Evolutionary conservation across 1,139 yeast species (phyloP).

Genomic region (Yamadazyma dushanensis): DNA sequence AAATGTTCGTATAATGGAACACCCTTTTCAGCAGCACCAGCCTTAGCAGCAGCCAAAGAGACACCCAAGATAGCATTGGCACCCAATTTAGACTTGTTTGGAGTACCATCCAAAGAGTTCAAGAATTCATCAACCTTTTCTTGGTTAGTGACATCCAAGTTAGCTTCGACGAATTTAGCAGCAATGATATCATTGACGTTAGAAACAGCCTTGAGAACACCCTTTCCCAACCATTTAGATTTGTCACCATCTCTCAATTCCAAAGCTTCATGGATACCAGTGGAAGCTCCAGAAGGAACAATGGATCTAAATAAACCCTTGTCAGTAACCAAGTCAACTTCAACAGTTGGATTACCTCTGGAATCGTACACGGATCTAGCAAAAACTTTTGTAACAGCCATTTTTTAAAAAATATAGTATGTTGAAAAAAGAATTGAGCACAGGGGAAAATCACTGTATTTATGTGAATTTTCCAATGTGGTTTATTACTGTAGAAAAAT

Average conservation of each 20-base stretch:
- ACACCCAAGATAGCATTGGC: constrained; percentile 97
- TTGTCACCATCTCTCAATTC: constrained; percentile 96
- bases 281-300: constrained; percentile 97
- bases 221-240: constrained; percentile 94
- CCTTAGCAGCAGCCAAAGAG: constrained; percentile 89
- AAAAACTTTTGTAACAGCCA: constrained; percentile 59
- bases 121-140: constrained; percentile 77
- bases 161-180: constrained; percentile 77
- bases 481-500: neutral
- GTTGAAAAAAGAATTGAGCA: constrained; percentile 1
- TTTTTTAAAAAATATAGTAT: constrained; percentile 14
- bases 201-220: constrained; percentile 88
- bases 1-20: constrained; percentile 87
- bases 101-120: constrained; percentile 80
- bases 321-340: constrained; percentile 85
- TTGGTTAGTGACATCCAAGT: constrained; percentile 78
- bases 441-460: constrained; percentile 2
- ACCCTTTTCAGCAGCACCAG: constrained; percentile 89
- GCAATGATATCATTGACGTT: constrained; percentile 89
- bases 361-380: constrained; percentile 97
- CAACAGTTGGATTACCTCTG: constrained; percentile 98
- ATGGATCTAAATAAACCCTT: constrained; percentile 88
- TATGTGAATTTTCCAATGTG: constrained; percentile 1
- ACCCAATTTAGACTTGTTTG: constrained; percentile 92
- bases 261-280: constrained; percentile 92